These are phyloP conservation scores for Saccharomycopsis amapae DNA, from an alignment of 805 yeast species.

Conservation along the genomic window DNA sequence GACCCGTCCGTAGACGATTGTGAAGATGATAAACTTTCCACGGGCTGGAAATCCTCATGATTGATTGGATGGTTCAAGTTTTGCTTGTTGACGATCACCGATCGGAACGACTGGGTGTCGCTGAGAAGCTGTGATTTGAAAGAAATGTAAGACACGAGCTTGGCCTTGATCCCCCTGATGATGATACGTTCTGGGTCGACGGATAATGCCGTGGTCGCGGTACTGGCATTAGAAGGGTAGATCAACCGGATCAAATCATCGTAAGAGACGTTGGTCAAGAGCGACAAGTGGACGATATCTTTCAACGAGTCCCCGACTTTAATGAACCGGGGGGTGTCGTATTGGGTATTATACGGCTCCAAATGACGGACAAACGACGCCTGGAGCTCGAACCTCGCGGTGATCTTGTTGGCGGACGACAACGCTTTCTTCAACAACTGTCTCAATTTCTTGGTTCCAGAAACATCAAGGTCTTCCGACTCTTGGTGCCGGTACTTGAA, in stretches of 20 bases:
- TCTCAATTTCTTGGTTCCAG: slow-evolving; percentile 1
- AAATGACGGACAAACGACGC: slow-evolving; percentile 11
- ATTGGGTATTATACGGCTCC: slow-evolving; percentile 19
- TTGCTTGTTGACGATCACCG: slow-evolving; percentile 7
- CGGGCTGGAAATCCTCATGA: slow-evolving; percentile 15
- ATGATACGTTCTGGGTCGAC: slow-evolving; percentile 16
- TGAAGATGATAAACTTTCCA: no score
- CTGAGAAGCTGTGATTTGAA: slow-evolving; percentile 18
- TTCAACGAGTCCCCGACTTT: slow-evolving; percentile 14
- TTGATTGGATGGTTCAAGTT: slow-evolving; percentile 8
- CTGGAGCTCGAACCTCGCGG: slow-evolving; percentile 12
- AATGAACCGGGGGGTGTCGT: slow-evolving; percentile 11
- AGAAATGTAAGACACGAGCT: slow-evolving; percentile 10
- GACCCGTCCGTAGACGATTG: not conserved
- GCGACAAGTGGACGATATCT: slow-evolving; percentile 8
- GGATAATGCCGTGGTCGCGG: slow-evolving; percentile 2
- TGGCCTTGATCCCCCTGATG: slow-evolving; percentile 9
- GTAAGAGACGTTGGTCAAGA: slow-evolving; percentile 11
- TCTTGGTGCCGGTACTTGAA: slow-evolving; percentile 11
- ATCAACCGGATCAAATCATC: slow-evolving; percentile 13
- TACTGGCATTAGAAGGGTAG: slow-evolving; percentile 7
- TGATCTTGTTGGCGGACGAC: slow-evolving; percentile 1
- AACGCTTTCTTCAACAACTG: slow-evolving; percentile 10
- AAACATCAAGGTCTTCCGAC: not conserved
- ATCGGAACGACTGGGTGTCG: slow-evolving; percentile 9